These are phyloP conservation scores for Fusarium nygamai DNA, from an alignment of 2,329 filamentous ascomycete species.

Conservation along the genomic window DNA sequence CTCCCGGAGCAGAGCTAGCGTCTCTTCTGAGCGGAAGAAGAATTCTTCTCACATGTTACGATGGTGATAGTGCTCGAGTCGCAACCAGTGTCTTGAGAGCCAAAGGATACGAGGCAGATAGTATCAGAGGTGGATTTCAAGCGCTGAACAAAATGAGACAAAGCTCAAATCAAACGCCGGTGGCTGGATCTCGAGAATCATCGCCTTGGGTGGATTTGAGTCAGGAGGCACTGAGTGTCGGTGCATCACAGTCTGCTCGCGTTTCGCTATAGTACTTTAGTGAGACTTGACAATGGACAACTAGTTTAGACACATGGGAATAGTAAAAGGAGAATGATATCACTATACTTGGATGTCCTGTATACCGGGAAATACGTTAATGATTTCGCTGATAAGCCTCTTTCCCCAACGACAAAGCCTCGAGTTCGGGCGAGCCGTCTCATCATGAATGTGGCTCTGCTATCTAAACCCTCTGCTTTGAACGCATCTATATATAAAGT, in stretches of 20 bases:
- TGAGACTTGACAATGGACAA: neutral
- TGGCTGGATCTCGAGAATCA: neutral
- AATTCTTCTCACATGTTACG: conserved; percentile 61
- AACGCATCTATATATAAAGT: no score
- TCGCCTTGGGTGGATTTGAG: conserved; percentile 20
- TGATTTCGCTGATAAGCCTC: no score
- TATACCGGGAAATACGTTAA: neutral
- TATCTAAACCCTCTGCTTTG: no score
- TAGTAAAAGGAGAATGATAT: neutral
- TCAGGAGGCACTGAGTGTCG: conserved; percentile 1
- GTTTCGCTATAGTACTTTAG: neutral
- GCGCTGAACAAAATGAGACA: conserved; percentile 46
- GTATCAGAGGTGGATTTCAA: conserved; percentile 59
- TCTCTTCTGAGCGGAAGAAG: conserved; percentile 45
- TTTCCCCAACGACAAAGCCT: neutral
- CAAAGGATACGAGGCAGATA: conserved; percentile 58
- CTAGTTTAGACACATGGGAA: neutral
- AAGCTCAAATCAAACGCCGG: neutral
- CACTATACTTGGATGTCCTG: neutral
- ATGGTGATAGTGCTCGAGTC: conserved; percentile 64
- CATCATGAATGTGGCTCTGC: neutral
- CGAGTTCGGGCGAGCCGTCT: neutral
- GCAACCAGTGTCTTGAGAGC: conserved; percentile 64
- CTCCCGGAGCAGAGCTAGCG: conserved; percentile 32
- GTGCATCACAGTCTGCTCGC: neutral